Base-by-base conservation (phyloP, 305 asterid species). In the Petunia hybrid region DNA sequence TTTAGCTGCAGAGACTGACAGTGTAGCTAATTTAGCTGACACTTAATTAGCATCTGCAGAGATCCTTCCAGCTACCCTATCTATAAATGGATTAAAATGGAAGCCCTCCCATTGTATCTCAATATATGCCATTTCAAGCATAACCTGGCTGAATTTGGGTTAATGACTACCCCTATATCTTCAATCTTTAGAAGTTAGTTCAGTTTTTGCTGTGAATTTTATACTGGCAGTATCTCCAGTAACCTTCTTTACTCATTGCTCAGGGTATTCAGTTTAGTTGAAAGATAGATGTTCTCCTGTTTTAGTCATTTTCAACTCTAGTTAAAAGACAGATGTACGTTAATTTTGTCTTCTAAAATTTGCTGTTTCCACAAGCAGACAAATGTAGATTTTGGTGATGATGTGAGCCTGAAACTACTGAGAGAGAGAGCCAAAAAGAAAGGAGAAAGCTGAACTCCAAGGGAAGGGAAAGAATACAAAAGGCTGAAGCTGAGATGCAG, bases 401-500 rank as follows among this genome's bases (percentile, higher is more conserved):
- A 93, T 77, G 90, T 90, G 84, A 90, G 97, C 89, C 90, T 91
- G 59, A 95, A 90, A 85, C 92, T 88, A 70, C 74, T 90, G 63
- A 83, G 89, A 86, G 97, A 93, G 80, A 91, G 85, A 80, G 94
- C 92, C 36, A 93, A 90, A 88, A 86, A 84, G 88, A 84, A 53
- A 93, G 87, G 87, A 92, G 86, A 90, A 87, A 81, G 81, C 73
- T 76, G 82, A 85, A 87, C 83, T 86, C 81, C 53, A 79, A 77
- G 84, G 80, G 66, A 14, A 65, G 39, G 57, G 56, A 56, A 62
- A 56, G 38, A 75, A 75, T 75, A 8, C 80, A 43, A 59, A 88
- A 87, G 85, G 97, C 95, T 42, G 97, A 91, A 83, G 82, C 82
- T 3, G 92, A 91, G 83, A 90, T 95, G 97, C 90, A 91, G 85